phyloP scores from a whole-genome alignment of 148 eudicot species.

The Diospyros lotus region DNA sequence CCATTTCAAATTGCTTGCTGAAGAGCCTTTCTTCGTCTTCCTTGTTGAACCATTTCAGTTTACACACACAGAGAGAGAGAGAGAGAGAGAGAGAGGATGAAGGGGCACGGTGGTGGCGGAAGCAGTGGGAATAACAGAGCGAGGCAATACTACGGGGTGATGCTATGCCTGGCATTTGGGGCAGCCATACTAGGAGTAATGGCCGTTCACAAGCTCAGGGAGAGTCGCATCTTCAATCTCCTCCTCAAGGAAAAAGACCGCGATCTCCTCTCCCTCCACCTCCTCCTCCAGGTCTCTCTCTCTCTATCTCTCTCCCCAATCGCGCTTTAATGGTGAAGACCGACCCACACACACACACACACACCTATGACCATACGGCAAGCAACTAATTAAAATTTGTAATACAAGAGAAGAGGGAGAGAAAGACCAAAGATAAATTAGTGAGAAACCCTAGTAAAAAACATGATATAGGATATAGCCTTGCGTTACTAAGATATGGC shows the following conservation, averaged over 20 bases:
- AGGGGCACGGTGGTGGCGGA: conserved; percentile 9
- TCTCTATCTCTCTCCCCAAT: neutral
- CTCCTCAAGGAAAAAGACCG: conserved; percentile 60
- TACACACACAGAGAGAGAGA: neutral
- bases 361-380: too few relatives aligned
- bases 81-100: conserved; percentile 15
- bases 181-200: conserved; percentile 60
- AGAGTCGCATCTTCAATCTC: conserved; percentile 42
- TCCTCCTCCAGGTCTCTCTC: conserved; percentile 60
- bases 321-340: too few relatives aligned
- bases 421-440: too few relatives aligned
- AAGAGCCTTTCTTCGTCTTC: too few relatives aligned
- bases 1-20: too few relatives aligned
- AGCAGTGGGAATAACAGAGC: conserved; percentile 16
- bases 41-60: neutral
- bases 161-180: conserved; percentile 55
- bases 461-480: too few relatives aligned
- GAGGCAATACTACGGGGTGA: conserved; percentile 37
- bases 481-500: too few relatives aligned
- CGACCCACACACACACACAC: too few relatives aligned
- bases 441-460: too few relatives aligned
- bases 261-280: conserved; percentile 56
- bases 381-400: too few relatives aligned
- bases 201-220: conserved; percentile 67
- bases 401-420: too few relatives aligned